Evolutionary conservation across 2,329 filamentous ascomycete genomes (phyloP).

Genomic region (Xylaria polymorpha): DNA sequence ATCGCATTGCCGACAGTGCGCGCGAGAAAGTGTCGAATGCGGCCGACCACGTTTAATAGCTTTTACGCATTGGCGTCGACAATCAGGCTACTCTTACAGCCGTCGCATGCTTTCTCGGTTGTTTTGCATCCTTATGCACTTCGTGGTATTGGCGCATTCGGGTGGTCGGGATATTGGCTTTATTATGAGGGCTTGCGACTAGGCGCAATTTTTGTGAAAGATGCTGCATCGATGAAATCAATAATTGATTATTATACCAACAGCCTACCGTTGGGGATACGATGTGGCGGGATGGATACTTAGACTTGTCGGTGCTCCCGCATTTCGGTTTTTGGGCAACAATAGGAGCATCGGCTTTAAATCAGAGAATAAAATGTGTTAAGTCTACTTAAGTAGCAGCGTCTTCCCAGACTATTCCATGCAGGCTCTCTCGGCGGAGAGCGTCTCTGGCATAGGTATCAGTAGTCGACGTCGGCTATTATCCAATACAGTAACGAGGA

Average conservation of each 20-base stretch:
- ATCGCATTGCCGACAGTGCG: conserved; percentile 33
- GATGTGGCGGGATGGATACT: background rate
- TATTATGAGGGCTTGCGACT: background rate
- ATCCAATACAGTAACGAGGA: conserved; percentile 3
- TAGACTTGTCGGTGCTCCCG: background rate
- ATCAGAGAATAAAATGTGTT: conserved; percentile 7
- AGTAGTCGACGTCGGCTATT: background rate
- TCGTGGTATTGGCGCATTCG: background rate
- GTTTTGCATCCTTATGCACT: conserved; percentile 3
- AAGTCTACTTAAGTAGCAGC: conserved; percentile 6
- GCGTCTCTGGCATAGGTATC: background rate
- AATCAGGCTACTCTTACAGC: conserved; percentile 1
- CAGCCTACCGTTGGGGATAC: background rate
- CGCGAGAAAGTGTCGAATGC: conserved; percentile 22
- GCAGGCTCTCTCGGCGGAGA: background rate
- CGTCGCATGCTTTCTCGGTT: background rate
- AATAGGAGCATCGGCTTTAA: conserved; percentile 4
- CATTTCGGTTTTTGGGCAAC: background rate
- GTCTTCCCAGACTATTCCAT: background rate
- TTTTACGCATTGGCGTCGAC: conserved; percentile 5
- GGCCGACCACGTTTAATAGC: conserved; percentile 1
- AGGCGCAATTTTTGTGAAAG: background rate
- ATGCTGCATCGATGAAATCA: background rate
- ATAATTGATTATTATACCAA: background rate
- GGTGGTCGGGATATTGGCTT: background rate